Percentiles rank a stretch among this genome's conserved stretches.
Conservation (phyloP, 179 eudicot genomes). For the Sideroxylon spinosum region DNA sequence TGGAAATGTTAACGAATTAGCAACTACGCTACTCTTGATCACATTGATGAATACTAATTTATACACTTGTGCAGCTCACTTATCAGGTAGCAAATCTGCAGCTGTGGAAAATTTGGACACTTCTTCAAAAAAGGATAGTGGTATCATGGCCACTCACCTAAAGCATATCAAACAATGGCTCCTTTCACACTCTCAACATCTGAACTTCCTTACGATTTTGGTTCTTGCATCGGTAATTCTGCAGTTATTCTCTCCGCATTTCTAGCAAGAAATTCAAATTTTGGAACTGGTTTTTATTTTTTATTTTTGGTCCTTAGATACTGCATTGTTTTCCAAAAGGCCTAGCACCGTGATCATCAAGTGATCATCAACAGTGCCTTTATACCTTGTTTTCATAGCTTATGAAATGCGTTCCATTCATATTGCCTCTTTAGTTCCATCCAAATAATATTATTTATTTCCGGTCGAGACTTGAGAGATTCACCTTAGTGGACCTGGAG, state of each 20-base stretch:
- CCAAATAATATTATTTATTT: too few species aligned
- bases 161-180: slow-evolving; percentile 53
- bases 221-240: slow-evolving; percentile 80
- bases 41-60: neutral
- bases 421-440: neutral
- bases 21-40: neutral
- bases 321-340: neutral
- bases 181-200: slow-evolving; percentile 64
- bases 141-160: slow-evolving; percentile 35
- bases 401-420: neutral
- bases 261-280: neutral
- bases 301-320: neutral
- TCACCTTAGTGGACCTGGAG: neutral
- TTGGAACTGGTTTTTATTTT: neutral
- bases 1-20: neutral
- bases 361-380: neutral
- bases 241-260: slow-evolving; percentile 21
- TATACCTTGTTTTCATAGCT: neutral
- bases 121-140: slow-evolving; percentile 41
- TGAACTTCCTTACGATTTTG: slow-evolving; percentile 71
- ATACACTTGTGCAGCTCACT: slow-evolving; percentile 46
- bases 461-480: neutral
- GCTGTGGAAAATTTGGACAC: slow-evolving; percentile 48
- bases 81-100: slow-evolving; percentile 53
- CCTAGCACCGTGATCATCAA: neutral